These are phyloP conservation scores for Heimioporus sp. DNA, from an alignment of 768 basidiomycete species.

Conservation along the genomic window DNA sequence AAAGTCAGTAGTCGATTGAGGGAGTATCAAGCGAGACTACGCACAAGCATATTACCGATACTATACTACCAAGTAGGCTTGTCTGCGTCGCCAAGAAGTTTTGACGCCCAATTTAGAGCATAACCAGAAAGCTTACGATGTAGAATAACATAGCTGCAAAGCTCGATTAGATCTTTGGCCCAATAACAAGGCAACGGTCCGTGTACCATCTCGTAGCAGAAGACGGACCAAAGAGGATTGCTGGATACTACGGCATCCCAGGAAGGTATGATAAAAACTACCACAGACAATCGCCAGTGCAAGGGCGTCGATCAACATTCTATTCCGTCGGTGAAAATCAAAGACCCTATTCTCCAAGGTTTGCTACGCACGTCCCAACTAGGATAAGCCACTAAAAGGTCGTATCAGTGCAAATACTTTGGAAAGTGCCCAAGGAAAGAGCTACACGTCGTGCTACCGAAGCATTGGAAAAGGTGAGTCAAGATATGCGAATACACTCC, in stretches of 20 bases:
- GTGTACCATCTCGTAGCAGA: constrained; percentile 27
- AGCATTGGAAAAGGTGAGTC: not conserved
- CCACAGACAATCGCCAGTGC: not conserved
- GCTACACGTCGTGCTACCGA: not conserved
- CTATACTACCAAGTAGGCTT: no score
- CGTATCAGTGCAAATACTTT: not conserved
- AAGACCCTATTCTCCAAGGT: not conserved
- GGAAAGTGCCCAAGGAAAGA: not conserved
- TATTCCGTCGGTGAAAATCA: not conserved
- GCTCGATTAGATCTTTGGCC: no score
- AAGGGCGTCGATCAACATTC: not conserved
- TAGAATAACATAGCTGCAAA: no score
- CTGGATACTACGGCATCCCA: not conserved
- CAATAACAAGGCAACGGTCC: not conserved
- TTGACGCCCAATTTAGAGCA: no score
- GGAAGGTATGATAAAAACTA: not conserved
- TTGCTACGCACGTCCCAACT: not conserved
- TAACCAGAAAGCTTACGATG: not conserved
- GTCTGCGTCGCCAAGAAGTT: no score
- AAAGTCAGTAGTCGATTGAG: no score
- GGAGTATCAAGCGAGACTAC: no score
- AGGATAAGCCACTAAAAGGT: not conserved
- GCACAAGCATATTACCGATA: no score
- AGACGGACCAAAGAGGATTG: constrained; percentile 6
- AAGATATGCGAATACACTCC: no score